These are phyloP conservation scores for Esteya vermicola DNA, from an alignment of 2,329 filamentous ascomycete genomes.

Conservation along the genomic window DNA sequence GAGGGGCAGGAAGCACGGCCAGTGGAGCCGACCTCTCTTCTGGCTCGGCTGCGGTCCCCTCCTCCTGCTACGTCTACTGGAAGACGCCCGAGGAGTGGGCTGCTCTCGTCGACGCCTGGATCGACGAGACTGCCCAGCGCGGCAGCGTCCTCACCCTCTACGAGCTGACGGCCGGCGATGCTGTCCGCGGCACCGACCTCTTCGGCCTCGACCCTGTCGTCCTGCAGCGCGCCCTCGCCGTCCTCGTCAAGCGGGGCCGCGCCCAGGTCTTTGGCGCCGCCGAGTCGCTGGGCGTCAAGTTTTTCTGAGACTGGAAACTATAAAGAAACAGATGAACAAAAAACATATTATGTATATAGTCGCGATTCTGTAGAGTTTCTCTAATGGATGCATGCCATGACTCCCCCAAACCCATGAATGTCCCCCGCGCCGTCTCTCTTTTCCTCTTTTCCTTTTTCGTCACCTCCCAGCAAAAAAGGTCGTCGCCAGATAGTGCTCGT, in stretches of 20 bases:
- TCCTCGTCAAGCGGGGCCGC: constrained; percentile 79
- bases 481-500: constrained; percentile 40
- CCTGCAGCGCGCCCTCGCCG: constrained; percentile 61
- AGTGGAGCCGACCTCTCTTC: no score
- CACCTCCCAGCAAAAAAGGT: constrained; percentile 12
- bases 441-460: not conserved
- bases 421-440: not conserved
- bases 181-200: constrained; percentile 59
- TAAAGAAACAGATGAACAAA: no score
- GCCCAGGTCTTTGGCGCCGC: constrained; percentile 88
- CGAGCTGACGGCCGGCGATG: constrained; percentile 81
- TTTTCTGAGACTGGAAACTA: constrained; percentile 46
- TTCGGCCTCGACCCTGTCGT: constrained; percentile 78
- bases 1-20: no score
- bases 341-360: no score
- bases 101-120: constrained; percentile 59
- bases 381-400: no score
- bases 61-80: constrained; percentile 64
- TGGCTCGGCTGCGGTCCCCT: not conserved
- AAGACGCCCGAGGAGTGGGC: constrained; percentile 85
- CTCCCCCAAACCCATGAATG: no score
- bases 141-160: constrained; percentile 83
- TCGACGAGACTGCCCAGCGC: constrained; percentile 79
- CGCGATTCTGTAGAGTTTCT: no score
- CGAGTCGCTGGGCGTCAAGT: constrained; percentile 86